Evolutionary conservation across 2,329 filamentous ascomycete genomes (phyloP).

Genomic region (Botrytis elliptica): DNA sequence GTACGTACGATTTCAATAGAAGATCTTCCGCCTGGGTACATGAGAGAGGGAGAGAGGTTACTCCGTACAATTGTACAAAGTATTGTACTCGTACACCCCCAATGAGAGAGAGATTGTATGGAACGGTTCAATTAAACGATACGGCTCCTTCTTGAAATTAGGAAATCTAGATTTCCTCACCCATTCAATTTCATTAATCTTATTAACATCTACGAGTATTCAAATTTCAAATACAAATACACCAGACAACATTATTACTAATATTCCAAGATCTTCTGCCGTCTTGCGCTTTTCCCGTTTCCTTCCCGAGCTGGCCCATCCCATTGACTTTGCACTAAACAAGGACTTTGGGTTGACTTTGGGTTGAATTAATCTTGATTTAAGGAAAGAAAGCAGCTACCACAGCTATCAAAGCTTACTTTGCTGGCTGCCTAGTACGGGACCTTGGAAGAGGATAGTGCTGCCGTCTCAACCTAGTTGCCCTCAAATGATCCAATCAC

Average conservation of each 20-base stretch:
- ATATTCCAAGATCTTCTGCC: neutral
- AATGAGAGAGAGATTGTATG: neutral
- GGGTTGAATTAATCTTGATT: neutral
- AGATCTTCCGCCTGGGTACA: neutral
- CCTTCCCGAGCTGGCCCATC: neutral
- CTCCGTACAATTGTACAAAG: neutral
- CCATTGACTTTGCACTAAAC: neutral
- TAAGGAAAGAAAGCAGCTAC: constrained; percentile 2
- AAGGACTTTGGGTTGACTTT: constrained; percentile 1
- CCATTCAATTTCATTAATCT: neutral
- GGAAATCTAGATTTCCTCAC: neutral
- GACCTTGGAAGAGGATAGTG: neutral
- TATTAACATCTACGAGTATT: no score
- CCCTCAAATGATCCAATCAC: neutral
- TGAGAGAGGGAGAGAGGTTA: neutral
- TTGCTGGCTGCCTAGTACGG: neutral
- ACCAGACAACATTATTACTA: neutral
- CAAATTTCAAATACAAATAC: neutral
- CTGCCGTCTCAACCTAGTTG: neutral
- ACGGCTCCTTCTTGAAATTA: neutral
- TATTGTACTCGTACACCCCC: neutral
- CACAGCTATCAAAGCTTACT: neutral
- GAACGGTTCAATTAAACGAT: neutral
- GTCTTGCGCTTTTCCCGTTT: neutral
- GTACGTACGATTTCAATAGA: neutral